phyloP scores from a whole-genome alignment of 345 rosid genomes.

The Acer saccharum region DNA sequence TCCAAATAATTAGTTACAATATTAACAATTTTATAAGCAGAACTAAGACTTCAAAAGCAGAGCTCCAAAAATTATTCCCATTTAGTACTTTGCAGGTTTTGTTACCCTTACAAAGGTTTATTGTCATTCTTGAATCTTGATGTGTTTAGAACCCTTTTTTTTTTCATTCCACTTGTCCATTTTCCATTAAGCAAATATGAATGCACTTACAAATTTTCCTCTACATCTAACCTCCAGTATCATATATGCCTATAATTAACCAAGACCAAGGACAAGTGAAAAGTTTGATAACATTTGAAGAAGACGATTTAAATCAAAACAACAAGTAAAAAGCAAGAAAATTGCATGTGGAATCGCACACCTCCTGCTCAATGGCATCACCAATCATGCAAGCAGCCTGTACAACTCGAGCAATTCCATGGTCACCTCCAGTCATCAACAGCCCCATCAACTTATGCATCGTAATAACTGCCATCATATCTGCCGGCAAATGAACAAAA shows the following conservation, averaged over 20 bases:
- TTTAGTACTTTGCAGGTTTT: neutral
- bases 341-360: constrained; percentile 26
- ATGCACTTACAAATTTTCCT: neutral
- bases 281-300: neutral
- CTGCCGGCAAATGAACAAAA: constrained; percentile 81
- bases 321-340: constrained; percentile 18
- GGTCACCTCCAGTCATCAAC: constrained; percentile 80
- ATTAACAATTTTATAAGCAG: too few species aligned
- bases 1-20: neutral
- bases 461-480: constrained; percentile 87
- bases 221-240: neutral
- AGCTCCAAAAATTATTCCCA: too few species aligned
- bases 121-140: neutral
- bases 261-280: neutral
- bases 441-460: constrained; percentile 84
- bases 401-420: constrained; percentile 72
- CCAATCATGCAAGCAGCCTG: constrained; percentile 77
- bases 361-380: constrained; percentile 98
- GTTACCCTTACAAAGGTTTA: too few species aligned
- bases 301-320: constrained; percentile 1
- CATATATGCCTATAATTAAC: neutral
- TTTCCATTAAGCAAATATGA: neutral
- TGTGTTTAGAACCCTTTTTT: neutral
- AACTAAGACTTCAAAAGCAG: too few species aligned
- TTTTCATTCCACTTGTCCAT: neutral